Evolutionary conservation across 768 basidiomycete species (phyloP), one percentile per base, ranked within the genome.

Genomic region (Leccinum disarticulatum): DNA sequence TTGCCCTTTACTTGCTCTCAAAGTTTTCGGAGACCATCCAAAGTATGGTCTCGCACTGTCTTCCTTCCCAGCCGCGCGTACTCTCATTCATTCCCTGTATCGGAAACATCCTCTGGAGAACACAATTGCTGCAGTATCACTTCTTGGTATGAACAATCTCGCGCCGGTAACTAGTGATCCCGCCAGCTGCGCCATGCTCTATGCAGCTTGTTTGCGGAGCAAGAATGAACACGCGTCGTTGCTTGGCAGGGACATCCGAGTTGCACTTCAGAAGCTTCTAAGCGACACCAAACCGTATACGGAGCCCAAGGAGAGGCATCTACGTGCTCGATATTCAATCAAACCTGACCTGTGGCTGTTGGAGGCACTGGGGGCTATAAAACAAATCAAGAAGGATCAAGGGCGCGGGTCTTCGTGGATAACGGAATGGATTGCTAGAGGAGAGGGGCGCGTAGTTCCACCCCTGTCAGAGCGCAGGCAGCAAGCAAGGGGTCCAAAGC

Each of bases 1-100:
- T 14, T 83, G 83, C 58, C 83, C 84, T 3, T 64, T 73, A 27
- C 78, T 88, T 41, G 86, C 87, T 3, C 74, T 90, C 13, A 73
- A 80, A 35, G 81, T 87, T 22, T 86, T 87, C 66, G 81, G 83
- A 22, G 74, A 89, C 66, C 86, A 80, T 58, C 76, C 84, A 14
- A 85, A 84, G 67, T 87, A 88, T 69, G 80, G 82, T 53, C 63
- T 89, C 17, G 69, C 75, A 22, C 76, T 89, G 14, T 57, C 64
- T 8, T 80, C 82, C 3, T 73, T 82, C 10, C 62, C 74, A 0
- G 83, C 80, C 2, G 87, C 80, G 1, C 86, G 81, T 4, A 79
- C 77, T 46, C 80, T 90, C 49, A 68, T 88, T 1, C 82, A 88
- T 59, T 78, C 84, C 1, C 74, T 88, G 3, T 81, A 83, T 66